Conservation (phyloP, 2,329 filamentous ascomycete genomes). For the Truncatella angustata region DNA sequence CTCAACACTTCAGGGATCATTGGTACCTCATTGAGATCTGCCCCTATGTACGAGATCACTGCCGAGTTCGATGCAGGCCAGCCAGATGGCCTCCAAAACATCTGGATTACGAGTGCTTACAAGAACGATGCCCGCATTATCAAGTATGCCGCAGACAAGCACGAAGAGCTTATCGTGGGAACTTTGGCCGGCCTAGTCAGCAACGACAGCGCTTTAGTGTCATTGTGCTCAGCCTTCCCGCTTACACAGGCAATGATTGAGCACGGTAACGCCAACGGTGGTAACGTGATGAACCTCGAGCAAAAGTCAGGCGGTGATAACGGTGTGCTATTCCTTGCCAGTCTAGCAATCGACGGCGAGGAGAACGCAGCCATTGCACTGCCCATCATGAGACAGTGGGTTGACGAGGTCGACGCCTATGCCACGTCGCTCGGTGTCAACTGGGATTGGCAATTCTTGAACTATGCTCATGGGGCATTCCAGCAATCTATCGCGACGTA, state of each 20-base stretch:
- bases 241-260: background rate
- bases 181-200: background rate
- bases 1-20: slow-evolving; percentile 8
- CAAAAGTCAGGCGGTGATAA: background rate
- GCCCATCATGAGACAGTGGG: background rate
- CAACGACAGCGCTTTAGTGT: background rate
- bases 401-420: background rate
- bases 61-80: slow-evolving; percentile 6
- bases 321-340: slow-evolving; percentile 1
- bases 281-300: background rate
- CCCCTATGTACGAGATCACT: slow-evolving; percentile 6
- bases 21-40: slow-evolving; percentile 11
- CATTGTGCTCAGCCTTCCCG: background rate
- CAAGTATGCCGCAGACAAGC: background rate
- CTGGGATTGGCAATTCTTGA: background rate
- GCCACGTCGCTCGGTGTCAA: background rate
- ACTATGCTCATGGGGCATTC: background rate
- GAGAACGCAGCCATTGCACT: background rate
- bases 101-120: background rate
- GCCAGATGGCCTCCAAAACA: background rate
- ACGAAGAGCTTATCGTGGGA: background rate
- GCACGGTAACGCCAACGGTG: background rate
- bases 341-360: background rate
- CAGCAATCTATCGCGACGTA: background rate
- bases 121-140: background rate